Base-by-base conservation (phyloP, 768 basidiomycete species). In the Rhodotorula graminis region DNA sequence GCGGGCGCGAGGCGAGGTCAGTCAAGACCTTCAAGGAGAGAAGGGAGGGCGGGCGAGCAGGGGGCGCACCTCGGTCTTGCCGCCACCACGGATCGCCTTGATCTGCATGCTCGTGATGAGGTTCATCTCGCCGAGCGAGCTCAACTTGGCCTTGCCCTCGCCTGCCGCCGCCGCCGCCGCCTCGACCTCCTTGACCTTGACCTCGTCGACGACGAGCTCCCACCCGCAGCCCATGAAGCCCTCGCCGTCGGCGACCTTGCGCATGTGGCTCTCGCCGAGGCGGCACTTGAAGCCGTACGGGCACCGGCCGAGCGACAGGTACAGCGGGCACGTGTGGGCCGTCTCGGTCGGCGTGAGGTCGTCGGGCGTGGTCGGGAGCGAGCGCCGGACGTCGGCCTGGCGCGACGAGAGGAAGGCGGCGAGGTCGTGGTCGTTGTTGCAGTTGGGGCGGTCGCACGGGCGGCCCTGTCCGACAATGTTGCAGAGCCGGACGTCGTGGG, bases 221-320 rank as follows among this genome's bases (percentile, higher is more conserved):
- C 86, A 76, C 4, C 80, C 76, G n/a, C 58, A 61, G 2, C 59
- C 65, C 53, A 65, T 46, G 55, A 71, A 70, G 25, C 78, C 78
- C 33, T 71, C 73, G 3, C 86, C 87, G 23, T 82, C 81, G 25
- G 84, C 84, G 46, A 84, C 83, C 49, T 82, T 81, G 27, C 79
- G 81, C 19, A 89, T 82, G 80, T 99, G 95, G 7, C 86, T 88
- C 21, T 89, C 89, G 11, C 96, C 85, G 81, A 90, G 96, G 4
- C 96, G 87, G 80, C 96, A 99, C 80, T 93, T 92, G 80, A 90
- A 88, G 19, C 93, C 96, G 77, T 86, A 87, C 64, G 86, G 86
- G 82, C 93, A 96, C 74, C 87, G 86, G 3, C 92, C 93, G 27
- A 84, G 84, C 73, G 87, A 86, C 25, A 83, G 81, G 77, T 86